These are phyloP conservation scores for Dysphania ambrosioides DNA, from an alignment of 148 eudicot genomes.

Conservation along the genomic window DNA sequence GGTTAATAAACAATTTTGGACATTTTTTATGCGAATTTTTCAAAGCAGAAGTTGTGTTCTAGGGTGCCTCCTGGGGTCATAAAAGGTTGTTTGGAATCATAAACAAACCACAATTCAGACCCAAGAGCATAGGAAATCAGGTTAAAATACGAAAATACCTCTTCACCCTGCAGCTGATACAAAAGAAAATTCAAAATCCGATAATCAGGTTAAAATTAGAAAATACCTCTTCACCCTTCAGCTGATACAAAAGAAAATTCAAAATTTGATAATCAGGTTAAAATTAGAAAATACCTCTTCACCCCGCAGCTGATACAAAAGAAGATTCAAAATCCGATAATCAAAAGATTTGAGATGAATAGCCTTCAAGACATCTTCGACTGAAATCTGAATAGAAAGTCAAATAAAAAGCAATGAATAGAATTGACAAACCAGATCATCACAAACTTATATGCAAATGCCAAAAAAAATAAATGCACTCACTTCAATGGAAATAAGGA, in stretches of 20 bases:
- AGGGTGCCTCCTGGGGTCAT: too few relatives aligned
- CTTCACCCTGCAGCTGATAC: conserved; percentile 66
- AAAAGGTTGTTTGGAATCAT: too few relatives aligned
- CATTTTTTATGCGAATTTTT: too few relatives aligned
- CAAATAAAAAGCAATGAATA: conserved; percentile 11
- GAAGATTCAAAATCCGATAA: conserved; percentile 85
- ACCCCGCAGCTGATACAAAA: conserved; percentile 67
- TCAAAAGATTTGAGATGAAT: conserved; percentile 91
- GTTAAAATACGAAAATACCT: conserved; percentile 66
- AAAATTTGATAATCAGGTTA: conserved; percentile 83
- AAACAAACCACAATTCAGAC: too few relatives aligned
- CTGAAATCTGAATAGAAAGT: conserved; percentile 41
- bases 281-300: conserved; percentile 68
- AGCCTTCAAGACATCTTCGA: conserved; percentile 75
- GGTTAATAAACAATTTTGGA: too few relatives aligned
- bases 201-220: too few relatives aligned
- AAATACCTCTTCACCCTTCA: conserved; percentile 70
- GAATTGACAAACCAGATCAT: not conserved
- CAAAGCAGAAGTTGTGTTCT: too few relatives aligned
- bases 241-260: conserved; percentile 76
- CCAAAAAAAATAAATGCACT: not conserved
- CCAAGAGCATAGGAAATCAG: too few relatives aligned
- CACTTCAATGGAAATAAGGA: not conserved
- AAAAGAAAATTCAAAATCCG: conserved; percentile 83
- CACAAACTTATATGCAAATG: not conserved